A percentile compares a stretch with the other conserved stretches of the same genome.
phyloP scores from a whole-genome alignment of 495 filamentous ascomycete species.

The Penicillium antarcticum region DNA sequence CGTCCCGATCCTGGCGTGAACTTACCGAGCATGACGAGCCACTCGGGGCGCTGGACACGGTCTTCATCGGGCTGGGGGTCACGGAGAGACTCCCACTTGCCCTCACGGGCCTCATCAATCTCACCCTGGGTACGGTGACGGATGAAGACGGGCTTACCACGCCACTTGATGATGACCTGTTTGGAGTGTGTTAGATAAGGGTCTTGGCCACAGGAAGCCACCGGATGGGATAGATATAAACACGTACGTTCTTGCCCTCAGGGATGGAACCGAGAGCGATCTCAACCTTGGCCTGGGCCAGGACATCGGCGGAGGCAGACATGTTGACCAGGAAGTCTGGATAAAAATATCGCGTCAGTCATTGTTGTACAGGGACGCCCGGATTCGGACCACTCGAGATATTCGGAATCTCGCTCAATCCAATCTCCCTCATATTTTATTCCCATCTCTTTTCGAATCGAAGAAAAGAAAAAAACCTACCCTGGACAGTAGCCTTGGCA shows the following conservation, averaged over 20 bases:
- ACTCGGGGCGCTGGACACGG: conserved; percentile 96
- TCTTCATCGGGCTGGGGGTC: conserved; percentile 90
- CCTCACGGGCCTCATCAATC: conserved; percentile 78
- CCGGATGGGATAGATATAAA: neutral
- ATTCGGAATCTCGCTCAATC: neutral
- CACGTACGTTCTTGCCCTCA: conserved; percentile 96
- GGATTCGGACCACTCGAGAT: neutral
- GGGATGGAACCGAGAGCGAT: conserved; percentile 88
- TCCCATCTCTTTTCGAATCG: conserved; percentile 1
- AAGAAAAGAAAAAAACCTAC: conserved; percentile 54
- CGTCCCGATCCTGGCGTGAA: neutral
- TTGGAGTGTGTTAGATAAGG: conserved; percentile 8
- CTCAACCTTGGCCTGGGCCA: conserved; percentile 99
- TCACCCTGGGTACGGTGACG: conserved; percentile 90
- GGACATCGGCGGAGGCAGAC: conserved; percentile 97
- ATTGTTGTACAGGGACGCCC: conserved; percentile 14
- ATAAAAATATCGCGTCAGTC: conserved; percentile 20
- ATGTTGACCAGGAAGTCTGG: conserved; percentile 99
- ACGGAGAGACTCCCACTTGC: conserved; percentile 73
- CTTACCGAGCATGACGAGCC: conserved; percentile 97
- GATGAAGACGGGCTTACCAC: conserved; percentile 99
- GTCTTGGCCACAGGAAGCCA: neutral
- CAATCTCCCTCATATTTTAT: neutral
- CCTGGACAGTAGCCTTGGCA: conserved; percentile 95
- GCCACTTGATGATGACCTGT: conserved; percentile 99